These are phyloP conservation scores for Andrographis paniculata DNA, from an alignment of 305 asterid genomes.

Conservation along the genomic window DNA sequence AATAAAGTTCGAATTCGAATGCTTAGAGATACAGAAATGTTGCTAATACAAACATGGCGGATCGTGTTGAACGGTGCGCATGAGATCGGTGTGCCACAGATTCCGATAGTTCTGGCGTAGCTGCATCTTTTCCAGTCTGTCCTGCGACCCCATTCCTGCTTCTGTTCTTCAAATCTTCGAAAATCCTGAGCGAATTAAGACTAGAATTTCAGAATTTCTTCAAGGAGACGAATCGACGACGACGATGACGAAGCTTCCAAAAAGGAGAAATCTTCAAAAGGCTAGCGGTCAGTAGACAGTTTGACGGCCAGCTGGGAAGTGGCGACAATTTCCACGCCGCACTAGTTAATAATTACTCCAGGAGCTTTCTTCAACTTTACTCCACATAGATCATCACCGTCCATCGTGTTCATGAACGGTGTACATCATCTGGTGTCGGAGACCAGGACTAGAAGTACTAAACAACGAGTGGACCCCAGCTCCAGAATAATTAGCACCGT, in stretches of 20 bases:
- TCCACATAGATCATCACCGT: too few relatives aligned
- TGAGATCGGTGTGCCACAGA: slow-evolving; percentile 91
- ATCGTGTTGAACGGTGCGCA: slow-evolving; percentile 58
- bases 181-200: slow-evolving; percentile 2
- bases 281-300: background rate
- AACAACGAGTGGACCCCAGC: background rate
- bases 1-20: background rate
- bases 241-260: background rate
- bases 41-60: slow-evolving; percentile 45
- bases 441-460: too few relatives aligned
- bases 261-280: background rate
- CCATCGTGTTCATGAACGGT: too few relatives aligned
- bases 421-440: too few relatives aligned
- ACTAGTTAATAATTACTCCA: too few relatives aligned
- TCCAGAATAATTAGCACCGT: too few relatives aligned
- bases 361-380: too few relatives aligned
- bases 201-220: background rate
- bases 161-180: slow-evolving; percentile 9
- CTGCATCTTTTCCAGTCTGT: slow-evolving; percentile 60
- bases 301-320: too few relatives aligned
- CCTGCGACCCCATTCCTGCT: slow-evolving; percentile 50
- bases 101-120: slow-evolving; percentile 68
- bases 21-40: background rate
- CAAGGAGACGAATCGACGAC: background rate
- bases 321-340: too few relatives aligned